Evolutionary conservation across 2,329 filamentous ascomycete genomes (phyloP), one percentile per base, ranked within the genome.

Genomic region (Dothideomycetes sp.): DNA sequence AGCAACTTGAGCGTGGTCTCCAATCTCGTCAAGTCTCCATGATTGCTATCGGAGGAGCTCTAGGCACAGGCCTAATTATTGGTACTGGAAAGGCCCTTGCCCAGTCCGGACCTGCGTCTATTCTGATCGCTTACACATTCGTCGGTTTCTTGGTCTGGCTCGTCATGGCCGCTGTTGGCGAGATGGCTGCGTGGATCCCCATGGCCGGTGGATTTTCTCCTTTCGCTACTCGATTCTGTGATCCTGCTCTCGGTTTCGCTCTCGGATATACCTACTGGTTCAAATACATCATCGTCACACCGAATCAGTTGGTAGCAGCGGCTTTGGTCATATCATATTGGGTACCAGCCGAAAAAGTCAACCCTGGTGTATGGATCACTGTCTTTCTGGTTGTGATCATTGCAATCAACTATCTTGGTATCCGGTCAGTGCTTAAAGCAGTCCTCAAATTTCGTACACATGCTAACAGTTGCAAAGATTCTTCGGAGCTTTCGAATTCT

Each of bases 141-240:
- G 73, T 84, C 49, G 82, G 82, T 49, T 62, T 80, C 33, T 62
- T 91, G 45, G 84, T 89, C 49, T 91, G 79, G 61, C 65, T 86
- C 29, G 84, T 91, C 51, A 87, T 91, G 82, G 79, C 78, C 44
- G 80, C 76, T 43, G 74, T 91, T 4, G 84, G 84, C 47, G 84
- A 89, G 61, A 91, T 91, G 82, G 82, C 84, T 7, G 75, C 84
- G 38, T 91, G 82, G 82, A 62, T 91, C 23, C 84, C 84, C 36
- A 70, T 87, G 53, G 74, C 77, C 41, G 77, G 81, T 56, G 84
- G 84, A 51, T 93, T 91, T 62, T 83, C 83, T 46, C 82, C 82
- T 53, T 91, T 88, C 55, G 83, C 84, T 17, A 73, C 78, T 45
- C 74, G 84, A 33, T 91, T 86, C 65, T 82, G 78, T 53, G 83